Percentiles rank a stretch among this genome's conserved stretches.
phyloP scores from a whole-genome alignment of 2,329 filamentous ascomycete species.

The Microsporum canis region DNA sequence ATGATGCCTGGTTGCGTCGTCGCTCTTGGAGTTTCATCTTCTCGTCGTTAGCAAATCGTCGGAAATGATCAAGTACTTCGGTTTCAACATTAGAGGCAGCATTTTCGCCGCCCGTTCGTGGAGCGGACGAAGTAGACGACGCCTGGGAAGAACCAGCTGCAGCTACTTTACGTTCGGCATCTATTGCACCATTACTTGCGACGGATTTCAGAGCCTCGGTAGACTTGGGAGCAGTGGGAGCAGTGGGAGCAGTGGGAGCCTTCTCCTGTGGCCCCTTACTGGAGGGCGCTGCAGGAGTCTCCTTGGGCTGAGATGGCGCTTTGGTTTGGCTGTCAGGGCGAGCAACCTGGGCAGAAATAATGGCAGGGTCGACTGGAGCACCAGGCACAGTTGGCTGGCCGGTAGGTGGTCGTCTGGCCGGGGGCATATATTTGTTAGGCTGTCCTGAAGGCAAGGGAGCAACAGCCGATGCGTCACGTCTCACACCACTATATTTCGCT shows the following conservation, averaged over 20 bases:
- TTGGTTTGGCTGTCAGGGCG: conserved; percentile 34
- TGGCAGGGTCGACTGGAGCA: conserved; percentile 73
- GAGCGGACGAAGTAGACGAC: conserved; percentile 12
- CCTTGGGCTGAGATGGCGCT: conserved; percentile 20
- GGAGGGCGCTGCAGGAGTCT: conserved; percentile 11
- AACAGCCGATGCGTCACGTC: conserved; percentile 52
- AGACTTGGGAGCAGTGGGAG: conserved; percentile 16
- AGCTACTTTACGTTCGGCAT: conserved; percentile 20
- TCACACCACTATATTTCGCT: conserved; percentile 92
- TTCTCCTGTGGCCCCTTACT: background rate
- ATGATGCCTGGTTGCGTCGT: conserved; percentile 43
- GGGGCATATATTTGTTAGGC: conserved; percentile 75
- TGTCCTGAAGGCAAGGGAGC: conserved; percentile 52
- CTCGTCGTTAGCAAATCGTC: conserved; percentile 51
- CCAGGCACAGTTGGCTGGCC: conserved; percentile 62
- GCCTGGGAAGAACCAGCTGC: conserved; percentile 20
- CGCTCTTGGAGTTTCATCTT: conserved; percentile 50
- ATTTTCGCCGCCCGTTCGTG: conserved; percentile 36
- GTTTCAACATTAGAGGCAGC: conserved; percentile 50
- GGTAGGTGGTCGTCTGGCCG: conserved; percentile 69
- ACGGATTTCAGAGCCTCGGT: conserved; percentile 14
- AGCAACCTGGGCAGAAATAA: conserved; percentile 73
- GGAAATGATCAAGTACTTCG: conserved; percentile 52
- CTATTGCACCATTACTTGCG: conserved; percentile 18
- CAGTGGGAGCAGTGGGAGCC: conserved; percentile 11